Evolutionary conservation across 371 early-diverging fungal genomes (phyloP), one percentile per base, ranked within the genome.

Genomic region (Saksenaea vasiformis): DNA sequence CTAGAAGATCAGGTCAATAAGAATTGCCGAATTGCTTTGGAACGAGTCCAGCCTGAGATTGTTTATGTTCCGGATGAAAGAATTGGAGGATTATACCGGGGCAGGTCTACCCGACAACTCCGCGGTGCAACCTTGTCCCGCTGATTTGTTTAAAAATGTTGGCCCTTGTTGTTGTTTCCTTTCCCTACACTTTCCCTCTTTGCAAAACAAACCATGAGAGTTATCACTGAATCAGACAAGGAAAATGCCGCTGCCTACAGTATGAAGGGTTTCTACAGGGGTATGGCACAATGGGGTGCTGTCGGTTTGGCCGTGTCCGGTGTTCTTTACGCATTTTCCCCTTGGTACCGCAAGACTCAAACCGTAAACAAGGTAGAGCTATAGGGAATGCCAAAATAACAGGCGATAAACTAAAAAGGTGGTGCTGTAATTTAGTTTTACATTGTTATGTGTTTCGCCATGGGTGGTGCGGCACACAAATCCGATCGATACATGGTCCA

Each of bases 401-500:
- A 58, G 27, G 28, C 35, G 13, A 27, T 41, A 24, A 8, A 11
- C 38, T 37, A 17, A 43, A 38, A 47, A n/a, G n/a, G 24, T 51
- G 14, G 24, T 24, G 11, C 22, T 37, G 38, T 28, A 19, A 27
- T 28, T 56, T 65, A 83, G 83, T 83, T 83, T 61, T 83, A 83
- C 47, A 78, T 83, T 54, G 75, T 79, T 36, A 83, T 83, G 83
- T 80, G 78, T 55, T 78, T 79, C 57, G 80, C 68, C 17, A 56
- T 83, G 13, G 83, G 83, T 58, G 83, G 83, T 31, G 83, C 78
- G 24, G 80, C 83, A 35, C 73, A 83, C 62, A 78, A 77, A 54
- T 76, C 78, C 27, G 83, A 83, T 69, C 71, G 83, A 61, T 83
- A 79, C 43, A 78, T 83, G 80, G 78, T 83, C 13, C 69, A 83